phyloP scores from a whole-genome alignment of 75 land plant species.

The Ceratopteris richardii region DNA sequence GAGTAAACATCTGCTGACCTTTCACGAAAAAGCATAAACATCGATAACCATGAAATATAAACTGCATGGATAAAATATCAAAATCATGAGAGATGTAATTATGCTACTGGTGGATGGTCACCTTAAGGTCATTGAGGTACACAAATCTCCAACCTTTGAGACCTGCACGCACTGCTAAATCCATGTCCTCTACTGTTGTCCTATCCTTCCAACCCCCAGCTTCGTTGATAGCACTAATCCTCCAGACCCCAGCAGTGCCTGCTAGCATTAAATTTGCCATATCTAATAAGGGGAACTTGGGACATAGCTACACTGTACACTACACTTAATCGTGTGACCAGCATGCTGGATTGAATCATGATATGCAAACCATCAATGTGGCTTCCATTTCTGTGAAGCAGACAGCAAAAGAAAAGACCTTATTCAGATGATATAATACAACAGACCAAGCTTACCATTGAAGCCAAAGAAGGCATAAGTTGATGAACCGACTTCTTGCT shows the following conservation, averaged over 20 bases:
- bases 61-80: neutral
- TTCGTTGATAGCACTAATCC: conserved; percentile 48
- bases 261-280: neutral
- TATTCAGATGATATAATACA: no score
- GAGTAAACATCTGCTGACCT: neutral
- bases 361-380: no score
- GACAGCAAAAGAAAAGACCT: no score
- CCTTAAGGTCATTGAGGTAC: conserved; percentile 25
- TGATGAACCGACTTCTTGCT: conserved; percentile 58
- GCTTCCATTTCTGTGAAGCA: no score
- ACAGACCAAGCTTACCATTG: conserved; percentile 37
- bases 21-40: neutral
- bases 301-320: neutral
- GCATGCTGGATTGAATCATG: no score
- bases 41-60: neutral
- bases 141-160: conserved; percentile 72
- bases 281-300: neutral
- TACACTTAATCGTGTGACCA: no score
- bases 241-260: conserved; percentile 85
- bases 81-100: no score
- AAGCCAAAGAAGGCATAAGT: conserved; percentile 82
- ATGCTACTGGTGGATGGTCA: neutral
- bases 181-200: conserved; percentile 87
- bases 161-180: conserved; percentile 72
- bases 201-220: conserved; percentile 89